Evolutionary conservation across 768 basidiomycete genomes (phyloP).

Genomic region (Dioszegia hungarica): DNA sequence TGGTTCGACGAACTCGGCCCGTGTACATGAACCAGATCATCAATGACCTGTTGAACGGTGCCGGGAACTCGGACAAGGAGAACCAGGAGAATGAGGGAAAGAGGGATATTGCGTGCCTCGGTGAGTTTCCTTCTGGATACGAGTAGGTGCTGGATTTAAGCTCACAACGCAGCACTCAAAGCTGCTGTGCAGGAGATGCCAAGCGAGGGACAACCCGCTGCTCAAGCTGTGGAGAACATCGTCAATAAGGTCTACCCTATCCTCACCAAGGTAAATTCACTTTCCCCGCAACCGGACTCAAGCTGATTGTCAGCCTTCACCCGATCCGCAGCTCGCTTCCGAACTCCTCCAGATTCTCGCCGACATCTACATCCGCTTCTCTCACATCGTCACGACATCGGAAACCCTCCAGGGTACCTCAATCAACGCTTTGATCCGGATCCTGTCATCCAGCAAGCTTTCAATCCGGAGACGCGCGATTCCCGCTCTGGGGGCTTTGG

Average conservation of each 20-base stretch:
- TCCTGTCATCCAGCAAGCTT: constrained; percentile 69
- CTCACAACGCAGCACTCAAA: constrained; percentile 65
- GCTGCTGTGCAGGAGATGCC: constrained; percentile 89
- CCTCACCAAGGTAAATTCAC: constrained; percentile 57
- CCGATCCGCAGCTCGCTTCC: constrained; percentile 49
- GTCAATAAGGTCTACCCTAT: constrained; percentile 8
- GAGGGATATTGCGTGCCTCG: constrained; percentile 87
- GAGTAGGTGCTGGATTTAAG: neutral
- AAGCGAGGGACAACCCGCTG: constrained; percentile 67
- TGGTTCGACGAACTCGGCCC: constrained; percentile 80
- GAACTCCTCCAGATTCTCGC: constrained; percentile 60
- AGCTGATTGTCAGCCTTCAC: constrained; percentile 20
- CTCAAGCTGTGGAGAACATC: constrained; percentile 32
- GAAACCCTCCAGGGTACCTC: constrained; percentile 52
- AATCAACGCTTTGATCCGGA: constrained; percentile 59
- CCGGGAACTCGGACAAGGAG: constrained; percentile 82
- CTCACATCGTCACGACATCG: constrained; percentile 49
- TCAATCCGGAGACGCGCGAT: constrained; percentile 88
- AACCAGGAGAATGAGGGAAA: constrained; percentile 46
- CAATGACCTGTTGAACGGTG: constrained; percentile 81
- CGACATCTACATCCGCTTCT: constrained; percentile 81
- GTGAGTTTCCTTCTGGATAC: constrained; percentile 51
- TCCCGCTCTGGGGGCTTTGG: constrained; percentile 69
- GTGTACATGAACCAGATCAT: constrained; percentile 78
- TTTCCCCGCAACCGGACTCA: neutral